Base-by-base conservation (phyloP, 192 early-diverging fungal genomes). In the Thoreauomyces humboldtii region DNA sequence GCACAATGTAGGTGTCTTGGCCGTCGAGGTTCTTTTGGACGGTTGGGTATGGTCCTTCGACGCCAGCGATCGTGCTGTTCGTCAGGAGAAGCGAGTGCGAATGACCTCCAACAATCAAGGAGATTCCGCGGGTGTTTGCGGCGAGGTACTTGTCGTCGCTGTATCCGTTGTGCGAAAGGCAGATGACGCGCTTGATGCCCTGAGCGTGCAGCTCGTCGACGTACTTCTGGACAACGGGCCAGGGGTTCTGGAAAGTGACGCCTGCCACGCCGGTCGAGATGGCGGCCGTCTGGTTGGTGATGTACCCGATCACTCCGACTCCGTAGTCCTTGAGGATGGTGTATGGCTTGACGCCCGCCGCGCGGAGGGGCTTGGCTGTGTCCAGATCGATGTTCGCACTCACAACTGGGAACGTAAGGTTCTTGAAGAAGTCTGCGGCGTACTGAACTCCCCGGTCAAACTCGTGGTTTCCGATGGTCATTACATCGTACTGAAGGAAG, bases 111-210 rank as follows among this genome's bases (percentile, higher is more conserved):
- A 89, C 78, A 70, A 88, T 87, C 33, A 87, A 46, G 33, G 74
- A 73, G 6, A 89, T 37, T 19, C 89, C 86, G 46, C 72, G 66
- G n/a, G 78, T 81, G 15, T 65, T 61, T 27, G 44, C 66, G 3
- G 86, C 88, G 33, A 88, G 65, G 29, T 77, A 77, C 74, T 84
- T 79, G 60, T 91, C 87, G n/a, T 84, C 77, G 25, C 73, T 73
- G 74, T 91, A 89, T 2, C 88, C 87, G 63, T 86, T 89, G 70
- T 91, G 88, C 21, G 85, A 88, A 9, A 91, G 43, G 15, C 77
- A 79, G 24, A 91, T 81, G 46, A 89, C 77, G 7, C 85, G 79
- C 59, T 81, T 84, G 71, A 86, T 81, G 22, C 87, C 86, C 68
- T 76, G 77, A 5, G 58, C 50, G 19, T 74, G 79, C 35, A 89